A percentile compares a stretch with the other conserved stretches of the same genome.
Conservation (phyloP, 208 protist genomes). For the Kentomonas sorsogonicus region DNA sequence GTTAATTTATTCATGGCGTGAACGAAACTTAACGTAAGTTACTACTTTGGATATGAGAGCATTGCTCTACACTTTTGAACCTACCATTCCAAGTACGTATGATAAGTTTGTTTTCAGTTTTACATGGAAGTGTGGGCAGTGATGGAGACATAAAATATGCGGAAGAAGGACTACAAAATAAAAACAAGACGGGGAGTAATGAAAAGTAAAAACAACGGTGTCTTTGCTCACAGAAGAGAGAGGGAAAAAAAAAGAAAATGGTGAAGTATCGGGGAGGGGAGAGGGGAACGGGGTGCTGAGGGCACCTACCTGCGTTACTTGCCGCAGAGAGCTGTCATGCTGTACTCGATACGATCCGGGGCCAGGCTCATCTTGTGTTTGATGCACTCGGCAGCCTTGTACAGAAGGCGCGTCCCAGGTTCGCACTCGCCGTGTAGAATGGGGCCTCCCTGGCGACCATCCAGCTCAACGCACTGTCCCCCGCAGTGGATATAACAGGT, state of each 20-base stretch:
- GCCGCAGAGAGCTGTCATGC: conserved; percentile 58
- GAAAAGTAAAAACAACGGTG: background rate
- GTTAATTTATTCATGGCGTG: background rate
- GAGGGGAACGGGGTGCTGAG: conserved; percentile 5
- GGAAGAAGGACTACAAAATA: conserved; percentile 1
- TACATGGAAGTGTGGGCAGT: background rate
- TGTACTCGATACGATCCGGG: conserved; percentile 58
- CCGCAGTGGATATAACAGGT: conserved; percentile 84
- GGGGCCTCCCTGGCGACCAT: conserved; percentile 85
- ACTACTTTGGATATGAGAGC: background rate
- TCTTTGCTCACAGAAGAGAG: background rate
- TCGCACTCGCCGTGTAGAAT: conserved; percentile 76
- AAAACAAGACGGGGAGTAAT: background rate
- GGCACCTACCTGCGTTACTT: background rate
- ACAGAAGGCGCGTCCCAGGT: conserved; percentile 56
- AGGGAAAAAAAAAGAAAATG: background rate
- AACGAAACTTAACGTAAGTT: background rate
- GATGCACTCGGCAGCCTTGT: conserved; percentile 60
- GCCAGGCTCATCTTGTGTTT: conserved; percentile 63
- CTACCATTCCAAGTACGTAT: too few relatives aligned
- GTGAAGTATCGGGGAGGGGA: background rate
- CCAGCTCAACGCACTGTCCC: conserved; percentile 90
- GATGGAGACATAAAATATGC: background rate
- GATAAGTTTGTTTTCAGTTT: too few relatives aligned
- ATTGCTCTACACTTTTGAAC: background rate